Percentiles rank a stretch among this genome's conserved stretches.
phyloP scores from a whole-genome alignment of 2,329 filamentous ascomycete genomes.

The Fusarium sp. region DNA sequence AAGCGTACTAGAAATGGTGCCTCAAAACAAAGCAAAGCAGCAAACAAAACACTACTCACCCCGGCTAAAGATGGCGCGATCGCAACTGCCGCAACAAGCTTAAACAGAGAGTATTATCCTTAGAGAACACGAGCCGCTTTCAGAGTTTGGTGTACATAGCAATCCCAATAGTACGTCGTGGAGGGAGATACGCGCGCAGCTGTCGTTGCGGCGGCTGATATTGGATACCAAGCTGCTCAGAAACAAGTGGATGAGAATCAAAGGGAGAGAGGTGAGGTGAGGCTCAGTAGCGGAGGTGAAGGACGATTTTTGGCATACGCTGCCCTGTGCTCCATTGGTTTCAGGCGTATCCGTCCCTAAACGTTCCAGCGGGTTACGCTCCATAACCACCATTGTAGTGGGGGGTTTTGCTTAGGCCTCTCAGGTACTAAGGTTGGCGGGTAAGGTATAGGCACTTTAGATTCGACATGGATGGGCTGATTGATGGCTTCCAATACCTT shows the following conservation, averaged over 20 bases:
- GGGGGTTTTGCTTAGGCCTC: neutral
- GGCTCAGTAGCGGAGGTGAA: slow-evolving; percentile 36
- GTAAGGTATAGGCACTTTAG: too few relatives aligned
- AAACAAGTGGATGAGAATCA: slow-evolving; percentile 37
- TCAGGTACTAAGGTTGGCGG: neutral
- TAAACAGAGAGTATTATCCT: slow-evolving; percentile 4
- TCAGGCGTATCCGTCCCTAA: slow-evolving; percentile 39
- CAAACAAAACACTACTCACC: slow-evolving; percentile 34
- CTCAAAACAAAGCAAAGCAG: neutral
- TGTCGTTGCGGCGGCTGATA: slow-evolving; percentile 12
- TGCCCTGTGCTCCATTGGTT: slow-evolving; percentile 23
- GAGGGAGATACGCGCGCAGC: slow-evolving; percentile 22
- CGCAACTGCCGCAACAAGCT: slow-evolving; percentile 11
- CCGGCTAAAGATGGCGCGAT: slow-evolving; percentile 36
- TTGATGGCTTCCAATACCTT: neutral
- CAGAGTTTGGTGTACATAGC: neutral
- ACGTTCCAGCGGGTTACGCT: slow-evolving; percentile 3
- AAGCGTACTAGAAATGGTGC: slow-evolving; percentile 1
- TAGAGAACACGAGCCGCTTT: neutral
- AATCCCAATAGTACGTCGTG: slow-evolving; percentile 7
- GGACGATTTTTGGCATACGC: slow-evolving; percentile 25
- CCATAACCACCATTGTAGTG: slow-evolving; percentile 1
- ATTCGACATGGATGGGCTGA: neutral
- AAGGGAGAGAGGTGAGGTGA: slow-evolving; percentile 25
- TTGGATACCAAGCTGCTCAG: slow-evolving; percentile 15